A percentile compares a stretch with the other conserved stretches of the same genome.
Conservation (phyloP, 495 filamentous ascomycete species). For the Mytilinidion resinicola region DNA sequence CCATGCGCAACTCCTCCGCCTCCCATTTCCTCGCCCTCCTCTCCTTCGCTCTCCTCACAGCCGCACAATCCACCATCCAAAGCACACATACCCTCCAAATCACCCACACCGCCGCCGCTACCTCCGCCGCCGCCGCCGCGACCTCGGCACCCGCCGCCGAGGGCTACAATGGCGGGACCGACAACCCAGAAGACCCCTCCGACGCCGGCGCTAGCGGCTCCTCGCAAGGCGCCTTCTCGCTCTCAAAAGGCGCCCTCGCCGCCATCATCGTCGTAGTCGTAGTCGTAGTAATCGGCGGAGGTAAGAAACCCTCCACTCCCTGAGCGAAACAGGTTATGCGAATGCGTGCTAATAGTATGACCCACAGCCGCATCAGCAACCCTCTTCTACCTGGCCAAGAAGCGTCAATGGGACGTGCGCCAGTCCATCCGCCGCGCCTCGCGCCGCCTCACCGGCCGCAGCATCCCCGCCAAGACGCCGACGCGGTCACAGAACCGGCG, state of each 20-base stretch:
- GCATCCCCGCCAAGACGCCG: constrained; percentile 20
- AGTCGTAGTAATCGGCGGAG: constrained; percentile 50
- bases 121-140: neutral
- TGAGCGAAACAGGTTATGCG: neutral
- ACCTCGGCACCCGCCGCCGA: neutral
- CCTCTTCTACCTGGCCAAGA: constrained; percentile 49
- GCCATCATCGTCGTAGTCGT: constrained; percentile 58
- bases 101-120: constrained; percentile 5
- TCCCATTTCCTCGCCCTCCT: constrained; percentile 17
- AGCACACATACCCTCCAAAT: neutral
- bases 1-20: constrained; percentile 4
- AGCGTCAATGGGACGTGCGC: constrained; percentile 48
- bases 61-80: neutral
- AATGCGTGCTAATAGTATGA: too few species aligned
- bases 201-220: constrained; percentile 51
- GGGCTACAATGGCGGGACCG: constrained; percentile 26
- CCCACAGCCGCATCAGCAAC: constrained; percentile 39
- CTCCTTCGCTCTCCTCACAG: neutral
- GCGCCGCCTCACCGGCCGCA: constrained; percentile 38
- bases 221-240: constrained; percentile 42
- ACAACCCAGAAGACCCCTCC: constrained; percentile 23
- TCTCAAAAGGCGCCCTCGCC: constrained; percentile 54
- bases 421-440: constrained; percentile 42
- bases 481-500: constrained; percentile 15
- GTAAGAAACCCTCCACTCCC: constrained; percentile 4